Evolutionary conservation across 495 filamentous ascomycete species (phyloP).

Genomic region (Terfezia boudieri): DNA sequence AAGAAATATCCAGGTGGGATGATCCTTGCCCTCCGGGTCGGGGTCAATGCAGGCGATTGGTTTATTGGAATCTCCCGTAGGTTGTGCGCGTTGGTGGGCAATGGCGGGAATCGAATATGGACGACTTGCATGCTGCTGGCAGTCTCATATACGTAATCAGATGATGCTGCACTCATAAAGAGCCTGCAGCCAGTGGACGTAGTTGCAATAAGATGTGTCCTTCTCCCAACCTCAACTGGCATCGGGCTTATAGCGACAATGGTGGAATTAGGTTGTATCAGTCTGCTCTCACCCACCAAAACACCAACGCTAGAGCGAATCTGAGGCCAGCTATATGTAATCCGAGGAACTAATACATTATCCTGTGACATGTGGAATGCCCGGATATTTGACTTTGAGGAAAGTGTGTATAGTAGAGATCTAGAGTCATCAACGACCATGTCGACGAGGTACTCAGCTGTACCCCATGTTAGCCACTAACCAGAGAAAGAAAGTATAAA

Average conservation of each 20-base stretch:
- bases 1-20: constrained; percentile 72
- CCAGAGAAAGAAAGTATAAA: not conserved
- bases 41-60: constrained; percentile 13
- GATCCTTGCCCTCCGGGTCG: constrained; percentile 18
- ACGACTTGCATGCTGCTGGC: constrained; percentile 92
- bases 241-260: constrained; percentile 76
- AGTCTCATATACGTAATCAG: constrained; percentile 42
- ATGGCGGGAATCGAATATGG: constrained; percentile 80
- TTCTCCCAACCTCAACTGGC: constrained; percentile 51
- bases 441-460: constrained; percentile 39
- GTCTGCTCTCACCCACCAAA: constrained; percentile 44
- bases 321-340: constrained; percentile 31
- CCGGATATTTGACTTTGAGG: constrained; percentile 59
- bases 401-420: constrained; percentile 74
- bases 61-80: constrained; percentile 6
- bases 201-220: constrained; percentile 71
- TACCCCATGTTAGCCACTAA: constrained; percentile 2
- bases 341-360: constrained; percentile 29
- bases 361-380: constrained; percentile 56
- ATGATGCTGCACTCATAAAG: constrained; percentile 64
- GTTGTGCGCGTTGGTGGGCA: constrained; percentile 11
- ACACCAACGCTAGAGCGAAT: constrained; percentile 53
- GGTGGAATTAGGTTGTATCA: constrained; percentile 40
- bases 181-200: constrained; percentile 79
- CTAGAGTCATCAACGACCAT: constrained; percentile 77